phyloP scores from a whole-genome alignment of 495 filamentous ascomycete genomes.

The Xylaria castorea region DNA sequence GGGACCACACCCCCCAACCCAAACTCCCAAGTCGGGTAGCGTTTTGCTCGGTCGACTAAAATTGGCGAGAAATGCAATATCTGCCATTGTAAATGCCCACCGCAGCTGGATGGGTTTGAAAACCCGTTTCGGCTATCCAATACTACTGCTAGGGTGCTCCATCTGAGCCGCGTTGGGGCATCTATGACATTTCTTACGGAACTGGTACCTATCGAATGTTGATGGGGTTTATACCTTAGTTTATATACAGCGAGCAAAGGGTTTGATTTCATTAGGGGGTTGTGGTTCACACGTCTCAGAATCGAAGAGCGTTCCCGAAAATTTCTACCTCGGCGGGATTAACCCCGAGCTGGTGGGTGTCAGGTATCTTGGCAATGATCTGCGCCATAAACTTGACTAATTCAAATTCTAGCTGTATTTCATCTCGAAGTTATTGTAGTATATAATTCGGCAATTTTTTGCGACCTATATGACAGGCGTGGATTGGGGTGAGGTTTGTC shows the following conservation, averaged over 20 bases:
- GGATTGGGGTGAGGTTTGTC: neutral
- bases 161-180: neutral
- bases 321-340: slow-evolving; percentile 18
- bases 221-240: neutral
- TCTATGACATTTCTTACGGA: neutral
- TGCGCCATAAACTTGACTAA: neutral
- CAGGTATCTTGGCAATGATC: slow-evolving; percentile 14
- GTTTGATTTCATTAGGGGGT: neutral
- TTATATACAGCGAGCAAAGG: neutral
- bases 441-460: neutral
- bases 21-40: neutral
- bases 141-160: neutral
- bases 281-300: neutral
- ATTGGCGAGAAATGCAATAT: slow-evolving; percentile 27
- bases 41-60: slow-evolving; percentile 7
- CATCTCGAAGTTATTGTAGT: neutral
- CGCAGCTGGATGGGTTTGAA: neutral
- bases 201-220: neutral
- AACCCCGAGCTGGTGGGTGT: slow-evolving; percentile 16
- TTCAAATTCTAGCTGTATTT: neutral
- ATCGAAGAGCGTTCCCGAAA: neutral
- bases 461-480: neutral
- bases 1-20: neutral
- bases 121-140: no score
- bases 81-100: neutral